Evolutionary conservation across 192 early-diverging fungal species (phyloP).

Genomic region (Geosiphon pyriformis): DNA sequence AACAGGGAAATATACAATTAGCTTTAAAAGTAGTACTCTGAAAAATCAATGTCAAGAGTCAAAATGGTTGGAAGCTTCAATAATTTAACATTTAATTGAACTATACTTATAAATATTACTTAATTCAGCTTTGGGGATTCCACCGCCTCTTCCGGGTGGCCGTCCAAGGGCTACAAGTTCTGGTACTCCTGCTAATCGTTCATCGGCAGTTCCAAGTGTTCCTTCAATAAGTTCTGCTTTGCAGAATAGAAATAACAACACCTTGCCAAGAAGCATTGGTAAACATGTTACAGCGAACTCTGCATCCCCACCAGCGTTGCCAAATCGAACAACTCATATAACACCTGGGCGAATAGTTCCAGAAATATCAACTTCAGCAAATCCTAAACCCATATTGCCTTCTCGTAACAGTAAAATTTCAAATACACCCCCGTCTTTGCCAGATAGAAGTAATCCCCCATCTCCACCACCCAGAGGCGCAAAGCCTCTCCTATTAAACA

Average conservation of each 20-base stretch:
- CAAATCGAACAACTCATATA: conserved; percentile 22
- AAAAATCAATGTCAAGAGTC: background rate
- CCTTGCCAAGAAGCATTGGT: background rate
- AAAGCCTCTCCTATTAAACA: background rate
- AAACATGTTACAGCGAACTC: background rate
- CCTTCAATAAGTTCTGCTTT: conserved; percentile 13
- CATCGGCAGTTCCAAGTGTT: background rate
- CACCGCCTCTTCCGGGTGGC: conserved; percentile 20
- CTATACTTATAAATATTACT: no score
- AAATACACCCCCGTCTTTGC: background rate
- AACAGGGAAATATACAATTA: no score
- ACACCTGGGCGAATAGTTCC: conserved; percentile 23
- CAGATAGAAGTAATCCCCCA: background rate
- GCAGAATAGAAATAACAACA: background rate
- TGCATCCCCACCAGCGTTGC: conserved; percentile 4
- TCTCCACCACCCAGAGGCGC: background rate
- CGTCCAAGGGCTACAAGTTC: conserved; percentile 19
- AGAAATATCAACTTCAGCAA: conserved; percentile 1
- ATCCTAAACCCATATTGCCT: background rate
- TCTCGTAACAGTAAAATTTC: background rate
- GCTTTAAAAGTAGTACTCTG: background rate
- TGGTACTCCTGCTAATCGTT: background rate
- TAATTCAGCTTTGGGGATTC: conserved; percentile 19
- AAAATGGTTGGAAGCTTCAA: no score
- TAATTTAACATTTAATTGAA: no score